phyloP scores from a whole-genome alignment of 306 rosid genomes.

The Vigna reflexopilosa region DNA sequence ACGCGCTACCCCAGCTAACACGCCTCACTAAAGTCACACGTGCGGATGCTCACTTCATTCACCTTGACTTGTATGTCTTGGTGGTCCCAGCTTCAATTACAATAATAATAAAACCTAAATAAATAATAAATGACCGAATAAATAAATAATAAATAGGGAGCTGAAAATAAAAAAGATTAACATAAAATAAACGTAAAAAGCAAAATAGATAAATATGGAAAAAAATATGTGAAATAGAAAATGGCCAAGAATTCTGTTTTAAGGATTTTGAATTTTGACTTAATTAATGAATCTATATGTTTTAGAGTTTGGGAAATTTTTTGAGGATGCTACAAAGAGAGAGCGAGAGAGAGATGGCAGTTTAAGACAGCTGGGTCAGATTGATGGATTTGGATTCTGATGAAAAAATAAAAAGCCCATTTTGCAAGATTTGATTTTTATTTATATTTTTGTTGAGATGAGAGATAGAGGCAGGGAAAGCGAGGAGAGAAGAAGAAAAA shows the following conservation, averaged over 20 bases:
- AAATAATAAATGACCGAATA: not conserved
- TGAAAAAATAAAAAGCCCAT: slow-evolving; percentile 3
- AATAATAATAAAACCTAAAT: not conserved
- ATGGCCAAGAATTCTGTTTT: not conserved
- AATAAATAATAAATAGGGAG: not conserved
- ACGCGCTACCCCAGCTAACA: slow-evolving; percentile 20
- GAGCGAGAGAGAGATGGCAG: slow-evolving; percentile 9
- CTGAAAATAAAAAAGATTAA: not conserved
- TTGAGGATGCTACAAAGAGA: slow-evolving; percentile 36
- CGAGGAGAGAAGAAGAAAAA: slow-evolving; percentile 25
- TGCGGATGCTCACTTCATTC: slow-evolving; percentile 39
- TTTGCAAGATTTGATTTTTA: slow-evolving; percentile 23
- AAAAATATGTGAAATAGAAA: not conserved
- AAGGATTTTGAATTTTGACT: not conserved
- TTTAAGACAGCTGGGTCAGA: slow-evolving; percentile 48
- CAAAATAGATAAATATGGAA: too few relatives aligned
- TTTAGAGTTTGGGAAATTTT: slow-evolving; percentile 22
- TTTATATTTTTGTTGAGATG: slow-evolving; percentile 40
- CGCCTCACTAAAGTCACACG: slow-evolving; percentile 36
- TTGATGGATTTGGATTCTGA: slow-evolving; percentile 52
- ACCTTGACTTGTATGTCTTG: slow-evolving; percentile 37
- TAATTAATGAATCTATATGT: slow-evolving; percentile 18
- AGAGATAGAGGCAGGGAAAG: slow-evolving; percentile 43
- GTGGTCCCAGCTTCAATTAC: not conserved
- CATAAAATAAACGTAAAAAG: too few relatives aligned